phyloP scores from a whole-genome alignment of 2,329 filamentous ascomycete genomes.

The Trichoderma pleuroti region DNA sequence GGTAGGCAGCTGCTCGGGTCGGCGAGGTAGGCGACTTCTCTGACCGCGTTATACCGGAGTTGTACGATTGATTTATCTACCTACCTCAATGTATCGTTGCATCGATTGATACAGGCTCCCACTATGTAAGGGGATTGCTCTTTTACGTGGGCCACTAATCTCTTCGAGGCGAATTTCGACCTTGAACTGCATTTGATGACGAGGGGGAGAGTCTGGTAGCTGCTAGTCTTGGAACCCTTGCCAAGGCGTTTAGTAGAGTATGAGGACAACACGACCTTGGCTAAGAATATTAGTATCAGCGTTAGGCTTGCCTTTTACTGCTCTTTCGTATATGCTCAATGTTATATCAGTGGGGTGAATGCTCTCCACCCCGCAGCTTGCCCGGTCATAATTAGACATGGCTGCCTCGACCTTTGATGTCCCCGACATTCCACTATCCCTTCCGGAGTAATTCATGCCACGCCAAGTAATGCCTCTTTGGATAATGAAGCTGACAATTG shows the following conservation, averaged over 20 bases:
- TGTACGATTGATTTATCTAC: neutral
- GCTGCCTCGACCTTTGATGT: neutral
- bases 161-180: neutral
- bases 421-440: neutral
- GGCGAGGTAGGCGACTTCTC: neutral
- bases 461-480: neutral
- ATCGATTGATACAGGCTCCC: neutral
- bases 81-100: neutral
- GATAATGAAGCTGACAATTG: neutral
- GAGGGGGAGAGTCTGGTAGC: neutral
- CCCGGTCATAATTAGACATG: neutral
- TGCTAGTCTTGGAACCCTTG: neutral
- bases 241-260: neutral
- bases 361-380: neutral
- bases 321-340: neutral
- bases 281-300: neutral
- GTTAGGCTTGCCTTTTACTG: neutral
- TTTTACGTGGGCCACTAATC: neutral
- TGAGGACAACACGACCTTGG: neutral
- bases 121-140: neutral
- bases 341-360: neutral
- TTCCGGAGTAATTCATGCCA: neutral
- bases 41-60: neutral
- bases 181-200: neutral
- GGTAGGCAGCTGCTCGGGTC: neutral